Evolutionary conservation across 2,329 filamentous ascomycete species (phyloP).

Genomic region (Tolypocladium cylindrosporum): DNA sequence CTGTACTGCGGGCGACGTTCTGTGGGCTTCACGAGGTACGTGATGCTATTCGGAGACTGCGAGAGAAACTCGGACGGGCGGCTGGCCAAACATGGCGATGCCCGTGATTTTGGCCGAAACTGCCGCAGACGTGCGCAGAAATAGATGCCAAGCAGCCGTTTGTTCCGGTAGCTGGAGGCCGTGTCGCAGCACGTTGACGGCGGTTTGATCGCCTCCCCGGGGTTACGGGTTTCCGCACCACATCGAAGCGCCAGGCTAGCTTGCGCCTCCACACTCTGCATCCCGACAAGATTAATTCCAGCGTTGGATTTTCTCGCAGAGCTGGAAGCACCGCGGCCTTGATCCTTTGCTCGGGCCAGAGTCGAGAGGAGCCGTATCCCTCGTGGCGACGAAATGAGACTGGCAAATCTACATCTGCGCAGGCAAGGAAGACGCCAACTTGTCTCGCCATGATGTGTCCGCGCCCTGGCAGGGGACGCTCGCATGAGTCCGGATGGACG

Average conservation of each 20-base stretch:
- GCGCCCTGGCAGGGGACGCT: neutral
- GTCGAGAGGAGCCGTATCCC: too few relatives aligned
- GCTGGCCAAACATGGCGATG: neutral
- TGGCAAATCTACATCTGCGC: too few relatives aligned
- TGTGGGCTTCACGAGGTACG: neutral
- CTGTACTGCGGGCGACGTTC: neutral
- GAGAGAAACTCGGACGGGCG: neutral
- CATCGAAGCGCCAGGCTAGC: neutral
- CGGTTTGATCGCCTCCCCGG: neutral
- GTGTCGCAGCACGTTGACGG: neutral
- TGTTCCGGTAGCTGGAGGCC: neutral
- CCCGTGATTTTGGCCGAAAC: neutral
- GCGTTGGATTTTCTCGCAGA: neutral
- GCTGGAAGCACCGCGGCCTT: neutral
- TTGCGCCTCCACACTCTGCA: neutral
- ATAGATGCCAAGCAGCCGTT: neutral
- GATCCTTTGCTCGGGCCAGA: too few relatives aligned
- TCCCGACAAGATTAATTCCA: neutral
- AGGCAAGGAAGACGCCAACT: neutral
- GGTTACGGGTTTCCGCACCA: neutral
- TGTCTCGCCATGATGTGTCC: neutral
- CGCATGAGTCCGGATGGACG: neutral
- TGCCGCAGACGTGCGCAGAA: neutral
- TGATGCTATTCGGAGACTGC: neutral
- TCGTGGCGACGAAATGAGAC: too few relatives aligned